These are phyloP conservation scores for Cladorrhinum samala DNA, from an alignment of 495 filamentous ascomycete species.

Conservation along the genomic window DNA sequence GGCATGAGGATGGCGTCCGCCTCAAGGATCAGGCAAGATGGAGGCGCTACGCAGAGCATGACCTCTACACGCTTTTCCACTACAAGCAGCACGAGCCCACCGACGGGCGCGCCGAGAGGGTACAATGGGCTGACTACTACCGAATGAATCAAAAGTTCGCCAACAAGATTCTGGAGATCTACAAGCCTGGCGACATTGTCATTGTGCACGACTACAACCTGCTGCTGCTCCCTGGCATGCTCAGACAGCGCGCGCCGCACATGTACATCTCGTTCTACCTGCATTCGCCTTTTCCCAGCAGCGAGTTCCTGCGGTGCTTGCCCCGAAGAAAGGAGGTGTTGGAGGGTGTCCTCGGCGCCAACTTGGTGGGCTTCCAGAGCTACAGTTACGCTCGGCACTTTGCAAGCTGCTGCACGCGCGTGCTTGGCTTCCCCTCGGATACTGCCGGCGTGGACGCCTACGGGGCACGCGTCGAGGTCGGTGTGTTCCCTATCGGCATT, in stretches of 20 bases:
- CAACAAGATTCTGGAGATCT: slow-evolving; percentile 73
- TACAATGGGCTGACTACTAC: slow-evolving; percentile 84
- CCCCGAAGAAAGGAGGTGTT: slow-evolving; percentile 80
- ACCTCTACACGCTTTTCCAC: slow-evolving; percentile 84
- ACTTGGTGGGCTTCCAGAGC: slow-evolving; percentile 89
- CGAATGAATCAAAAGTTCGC: slow-evolving; percentile 84
- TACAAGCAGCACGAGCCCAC: slow-evolving; percentile 87
- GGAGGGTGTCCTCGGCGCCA: slow-evolving; percentile 79
- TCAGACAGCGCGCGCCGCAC: slow-evolving; percentile 74
- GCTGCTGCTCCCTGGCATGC: slow-evolving; percentile 74
- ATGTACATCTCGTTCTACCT: slow-evolving; percentile 89
- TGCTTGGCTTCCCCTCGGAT: slow-evolving; percentile 76
- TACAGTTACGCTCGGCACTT: slow-evolving; percentile 91
- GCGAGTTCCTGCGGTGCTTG: slow-evolving; percentile 83
- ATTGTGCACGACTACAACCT: slow-evolving; percentile 91
- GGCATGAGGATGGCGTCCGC: slow-evolving; percentile 54
- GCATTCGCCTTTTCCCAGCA: slow-evolving; percentile 88
- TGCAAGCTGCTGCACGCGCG: slow-evolving; percentile 80
- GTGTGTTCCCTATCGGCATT: slow-evolving; percentile 88
- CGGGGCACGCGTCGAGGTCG: slow-evolving; percentile 78
- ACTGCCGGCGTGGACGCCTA: slow-evolving; percentile 80
- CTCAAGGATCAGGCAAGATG: slow-evolving; percentile 74
- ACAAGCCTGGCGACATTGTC: slow-evolving; percentile 85
- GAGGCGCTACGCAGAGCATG: slow-evolving; percentile 83
- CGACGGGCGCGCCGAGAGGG: slow-evolving; percentile 72